Conservation (phyloP, 106 monocot genomes). For the Allium sativum region DNA sequence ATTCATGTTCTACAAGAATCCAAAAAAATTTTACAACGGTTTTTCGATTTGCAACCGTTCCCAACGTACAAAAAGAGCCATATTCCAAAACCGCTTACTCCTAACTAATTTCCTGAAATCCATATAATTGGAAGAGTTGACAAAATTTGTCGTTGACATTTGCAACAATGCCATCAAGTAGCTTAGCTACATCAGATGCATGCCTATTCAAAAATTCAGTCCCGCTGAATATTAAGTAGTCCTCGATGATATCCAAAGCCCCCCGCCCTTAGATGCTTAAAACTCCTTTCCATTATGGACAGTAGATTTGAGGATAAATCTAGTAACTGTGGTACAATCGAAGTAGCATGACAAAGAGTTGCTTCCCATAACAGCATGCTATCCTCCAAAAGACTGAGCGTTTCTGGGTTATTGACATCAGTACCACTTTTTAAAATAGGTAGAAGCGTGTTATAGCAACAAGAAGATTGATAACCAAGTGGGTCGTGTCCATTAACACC, state of each 20-base stretch:
- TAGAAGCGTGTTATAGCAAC: conserved; percentile 74
- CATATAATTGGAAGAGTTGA: conserved; percentile 68
- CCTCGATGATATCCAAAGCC: conserved; percentile 72
- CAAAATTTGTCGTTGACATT: conserved; percentile 92
- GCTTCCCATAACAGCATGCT: conserved; percentile 95
- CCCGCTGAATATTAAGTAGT: conserved; percentile 80
- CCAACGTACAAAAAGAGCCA: too few species aligned
- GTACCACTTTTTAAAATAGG: conserved; percentile 83
- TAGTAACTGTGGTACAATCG: conserved; percentile 59
- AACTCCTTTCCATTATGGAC: conserved; percentile 72
- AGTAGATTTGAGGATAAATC: conserved; percentile 82
- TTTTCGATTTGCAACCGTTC: too few species aligned
- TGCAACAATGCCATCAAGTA: conserved; percentile 83
- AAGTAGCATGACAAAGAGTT: conserved; percentile 73
- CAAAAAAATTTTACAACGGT: too few species aligned
- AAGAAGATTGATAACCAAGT: conserved; percentile 72
- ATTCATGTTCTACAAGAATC: too few species aligned
- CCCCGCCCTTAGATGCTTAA: conserved; percentile 91
- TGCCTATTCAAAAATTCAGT: conserved; percentile 72
- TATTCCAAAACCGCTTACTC: too few species aligned
- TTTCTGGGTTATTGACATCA: conserved; percentile 69
- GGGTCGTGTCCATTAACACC: too few species aligned
- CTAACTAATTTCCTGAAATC: too few species aligned
- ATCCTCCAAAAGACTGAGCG: conserved; percentile 93
- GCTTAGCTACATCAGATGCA: conserved; percentile 58